Percentiles rank a stretch among this genome's conserved stretches.
phyloP scores from a whole-genome alignment of 2,329 filamentous ascomycete species.

The Calonectria hongkongensis region DNA sequence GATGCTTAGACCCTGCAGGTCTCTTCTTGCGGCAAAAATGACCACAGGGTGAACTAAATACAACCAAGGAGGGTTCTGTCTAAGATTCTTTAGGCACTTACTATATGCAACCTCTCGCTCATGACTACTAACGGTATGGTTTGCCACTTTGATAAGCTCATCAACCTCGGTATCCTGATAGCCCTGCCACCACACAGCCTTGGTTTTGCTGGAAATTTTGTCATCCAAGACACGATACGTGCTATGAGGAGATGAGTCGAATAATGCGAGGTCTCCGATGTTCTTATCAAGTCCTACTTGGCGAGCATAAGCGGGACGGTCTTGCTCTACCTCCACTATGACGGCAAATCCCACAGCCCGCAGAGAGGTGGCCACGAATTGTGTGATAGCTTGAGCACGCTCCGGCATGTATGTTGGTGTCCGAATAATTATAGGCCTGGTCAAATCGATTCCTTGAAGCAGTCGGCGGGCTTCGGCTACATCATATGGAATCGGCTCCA shows the following conservation, averaged over 20 bases:
- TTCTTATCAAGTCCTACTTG: constrained; percentile 21
- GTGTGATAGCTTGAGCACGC: constrained; percentile 12
- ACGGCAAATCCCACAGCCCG: constrained; percentile 11
- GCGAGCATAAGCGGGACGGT: constrained; percentile 19
- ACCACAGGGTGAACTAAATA: constrained; percentile 12
- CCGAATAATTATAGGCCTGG: not conserved
- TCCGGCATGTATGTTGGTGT: constrained; percentile 24
- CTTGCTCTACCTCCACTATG: not conserved
- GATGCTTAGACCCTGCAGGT: not conserved
- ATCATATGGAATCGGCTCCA: constrained; percentile 2
- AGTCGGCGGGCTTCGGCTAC: not conserved
- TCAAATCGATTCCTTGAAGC: constrained; percentile 14
- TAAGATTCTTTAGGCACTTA: not conserved
- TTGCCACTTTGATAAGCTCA: constrained; percentile 20
- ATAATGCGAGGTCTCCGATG: constrained; percentile 14
- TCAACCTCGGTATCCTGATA: constrained; percentile 2
- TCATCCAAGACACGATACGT: constrained; percentile 27
- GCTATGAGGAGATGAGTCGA: constrained; percentile 27
- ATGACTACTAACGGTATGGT: not conserved
- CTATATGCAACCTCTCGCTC: constrained; percentile 17
- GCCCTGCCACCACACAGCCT: constrained; percentile 27
- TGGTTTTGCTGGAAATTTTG: constrained; percentile 3
- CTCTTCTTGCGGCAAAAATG: constrained; percentile 9
- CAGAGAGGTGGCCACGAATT: constrained; percentile 5
- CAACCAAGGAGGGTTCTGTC: constrained; percentile 1